phyloP scores from a whole-genome alignment of 352 stramenopile genomes.

The Pythium angustatum region DNA sequence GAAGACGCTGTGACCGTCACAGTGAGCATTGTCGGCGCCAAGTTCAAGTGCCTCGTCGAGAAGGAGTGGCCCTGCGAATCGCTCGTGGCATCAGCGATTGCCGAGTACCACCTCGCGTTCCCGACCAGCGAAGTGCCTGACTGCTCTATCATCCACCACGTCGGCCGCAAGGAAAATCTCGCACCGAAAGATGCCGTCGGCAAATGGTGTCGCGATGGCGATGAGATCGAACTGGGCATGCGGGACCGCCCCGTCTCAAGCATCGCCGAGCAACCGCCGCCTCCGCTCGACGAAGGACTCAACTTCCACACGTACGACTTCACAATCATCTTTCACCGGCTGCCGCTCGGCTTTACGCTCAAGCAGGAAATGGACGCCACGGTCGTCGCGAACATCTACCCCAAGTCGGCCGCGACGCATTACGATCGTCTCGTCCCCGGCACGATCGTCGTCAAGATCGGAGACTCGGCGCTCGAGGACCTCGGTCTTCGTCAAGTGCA shows the following conservation, averaged over 20 bases:
- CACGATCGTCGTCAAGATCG: conserved; percentile 77
- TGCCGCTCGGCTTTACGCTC: conserved; percentile 85
- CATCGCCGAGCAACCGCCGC: neutral
- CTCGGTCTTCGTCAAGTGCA: conserved; percentile 83
- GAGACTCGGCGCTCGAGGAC: conserved; percentile 49
- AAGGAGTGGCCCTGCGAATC: conserved; percentile 68
- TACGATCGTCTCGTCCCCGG: conserved; percentile 70
- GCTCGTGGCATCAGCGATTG: conserved; percentile 60
- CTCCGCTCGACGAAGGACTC: conserved; percentile 11
- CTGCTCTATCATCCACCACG: conserved; percentile 75
- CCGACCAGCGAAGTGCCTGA: conserved; percentile 69
- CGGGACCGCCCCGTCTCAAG: conserved; percentile 7
- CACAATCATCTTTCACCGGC: conserved; percentile 78
- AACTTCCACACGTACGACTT: conserved; percentile 59
- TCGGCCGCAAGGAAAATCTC: conserved; percentile 54
- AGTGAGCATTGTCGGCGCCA: conserved; percentile 48
- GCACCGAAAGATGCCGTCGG: conserved; percentile 49
- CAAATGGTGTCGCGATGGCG: conserved; percentile 48
- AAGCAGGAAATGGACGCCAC: conserved; percentile 74
- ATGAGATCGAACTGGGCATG: conserved; percentile 69
- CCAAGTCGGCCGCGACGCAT: conserved; percentile 70
- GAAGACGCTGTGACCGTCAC: conserved; percentile 47
- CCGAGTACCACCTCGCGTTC: conserved; percentile 61
- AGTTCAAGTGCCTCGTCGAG: conserved; percentile 58
- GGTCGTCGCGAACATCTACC: conserved; percentile 85